Conservation (phyloP, 176 grass and related monocot species). For the Pharus latifolius region DNA sequence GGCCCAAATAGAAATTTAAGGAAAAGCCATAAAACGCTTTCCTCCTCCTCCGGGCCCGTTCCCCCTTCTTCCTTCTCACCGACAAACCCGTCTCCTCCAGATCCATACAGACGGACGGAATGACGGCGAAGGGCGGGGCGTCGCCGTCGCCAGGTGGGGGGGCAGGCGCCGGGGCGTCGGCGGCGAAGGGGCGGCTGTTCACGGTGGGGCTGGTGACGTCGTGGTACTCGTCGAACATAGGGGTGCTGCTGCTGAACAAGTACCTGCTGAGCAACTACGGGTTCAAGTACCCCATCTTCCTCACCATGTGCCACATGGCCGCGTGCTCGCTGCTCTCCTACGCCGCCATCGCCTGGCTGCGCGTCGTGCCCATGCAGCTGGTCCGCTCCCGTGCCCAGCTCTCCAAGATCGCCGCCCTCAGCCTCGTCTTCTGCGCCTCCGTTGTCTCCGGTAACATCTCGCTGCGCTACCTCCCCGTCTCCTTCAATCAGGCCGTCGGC, state of each 20-base stretch:
- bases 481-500: constrained; percentile 56
- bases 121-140: constrained; percentile 36
- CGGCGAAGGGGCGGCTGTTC: constrained; percentile 29
- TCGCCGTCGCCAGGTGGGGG: background rate
- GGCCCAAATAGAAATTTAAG: background rate
- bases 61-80: background rate
- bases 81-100: background rate
- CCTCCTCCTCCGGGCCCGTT: background rate
- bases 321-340: constrained; percentile 62
- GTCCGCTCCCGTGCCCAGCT: constrained; percentile 46
- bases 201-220: constrained; percentile 40
- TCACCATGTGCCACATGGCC: constrained; percentile 72
- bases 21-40: too few species aligned
- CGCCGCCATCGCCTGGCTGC: constrained; percentile 49
- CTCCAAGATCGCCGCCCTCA: constrained; percentile 55
- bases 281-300: constrained; percentile 66
- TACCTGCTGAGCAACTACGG: constrained; percentile 45
- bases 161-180: too few species aligned
- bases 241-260: constrained; percentile 62
- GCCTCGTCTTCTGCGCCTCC: constrained; percentile 50
- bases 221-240: constrained; percentile 67
- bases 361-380: constrained; percentile 51
- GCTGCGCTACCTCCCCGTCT: constrained; percentile 47
- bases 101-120: background rate
- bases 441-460: constrained; percentile 54